Conservation (phyloP, 2,329 filamentous ascomycete species). For the Pseudogymnoascus sp. region DNA sequence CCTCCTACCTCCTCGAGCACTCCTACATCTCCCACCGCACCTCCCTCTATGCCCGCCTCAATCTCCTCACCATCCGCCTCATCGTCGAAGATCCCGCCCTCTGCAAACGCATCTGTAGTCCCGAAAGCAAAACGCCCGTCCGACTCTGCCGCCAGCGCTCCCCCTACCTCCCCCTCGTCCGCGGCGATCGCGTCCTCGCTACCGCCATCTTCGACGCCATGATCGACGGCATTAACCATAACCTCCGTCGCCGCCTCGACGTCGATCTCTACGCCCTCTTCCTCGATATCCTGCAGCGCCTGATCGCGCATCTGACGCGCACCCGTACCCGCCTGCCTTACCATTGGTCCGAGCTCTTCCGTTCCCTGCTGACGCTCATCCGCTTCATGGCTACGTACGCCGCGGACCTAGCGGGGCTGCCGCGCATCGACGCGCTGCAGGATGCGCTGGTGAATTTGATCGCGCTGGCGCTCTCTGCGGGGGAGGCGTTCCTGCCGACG, state of each 20-base stretch:
- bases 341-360: slow-evolving; percentile 95
- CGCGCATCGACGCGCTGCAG: slow-evolving; percentile 64
- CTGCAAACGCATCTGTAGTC: slow-evolving; percentile 75
- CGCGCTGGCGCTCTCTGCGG: slow-evolving; percentile 73
- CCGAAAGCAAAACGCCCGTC: slow-evolving; percentile 64
- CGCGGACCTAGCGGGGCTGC: slow-evolving; percentile 60
- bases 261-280: slow-evolving; percentile 75
- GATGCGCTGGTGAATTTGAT: slow-evolving; percentile 74
- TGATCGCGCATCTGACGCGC: slow-evolving; percentile 76
- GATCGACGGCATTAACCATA: slow-evolving; percentile 89
- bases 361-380: slow-evolving; percentile 76
- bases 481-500: slow-evolving; percentile 84
- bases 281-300: slow-evolving; percentile 71
- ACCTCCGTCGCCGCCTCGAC: slow-evolving; percentile 77
- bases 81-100: slow-evolving; percentile 77
- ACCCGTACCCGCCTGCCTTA: slow-evolving; percentile 74
- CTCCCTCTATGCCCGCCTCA: slow-evolving; percentile 75
- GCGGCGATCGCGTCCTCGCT: slow-evolving; percentile 63
- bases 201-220: slow-evolving; percentile 76
- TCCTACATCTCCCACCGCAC: slow-evolving; percentile 75
- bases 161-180: slow-evolving; percentile 70
- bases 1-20: slow-evolving; percentile 89
- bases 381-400: slow-evolving; percentile 86
- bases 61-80: slow-evolving; percentile 75
- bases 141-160: slow-evolving; percentile 83